Conservation (phyloP, 371 early-diverging fungal genomes). For the Mortierella sp. region DNA sequence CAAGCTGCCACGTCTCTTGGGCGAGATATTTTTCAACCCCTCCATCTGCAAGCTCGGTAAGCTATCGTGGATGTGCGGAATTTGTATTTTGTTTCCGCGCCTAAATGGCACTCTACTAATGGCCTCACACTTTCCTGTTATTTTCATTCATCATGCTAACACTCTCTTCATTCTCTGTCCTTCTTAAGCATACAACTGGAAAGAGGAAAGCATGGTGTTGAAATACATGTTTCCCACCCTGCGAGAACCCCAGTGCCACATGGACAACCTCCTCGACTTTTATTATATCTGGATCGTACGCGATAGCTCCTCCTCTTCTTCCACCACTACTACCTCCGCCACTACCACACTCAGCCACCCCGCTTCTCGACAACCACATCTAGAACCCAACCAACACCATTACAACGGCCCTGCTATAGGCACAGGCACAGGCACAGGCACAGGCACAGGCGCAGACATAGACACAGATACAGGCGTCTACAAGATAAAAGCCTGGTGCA, state of each 20-base stretch:
- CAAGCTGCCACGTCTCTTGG: not conserved
- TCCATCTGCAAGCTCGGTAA: not conserved
- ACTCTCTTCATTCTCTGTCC: not conserved
- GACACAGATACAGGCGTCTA: no score
- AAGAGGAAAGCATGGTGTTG: not conserved
- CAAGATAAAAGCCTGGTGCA: not conserved
- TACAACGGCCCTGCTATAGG: no score
- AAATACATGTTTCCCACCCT: not conserved
- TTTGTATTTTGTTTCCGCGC: no score
- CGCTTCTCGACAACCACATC: no score
- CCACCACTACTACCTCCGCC: not conserved
- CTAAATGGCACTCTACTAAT: no score
- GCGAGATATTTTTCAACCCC: conserved; percentile 1
- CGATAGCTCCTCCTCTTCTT: not conserved
- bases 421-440: no score
- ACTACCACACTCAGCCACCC: not conserved
- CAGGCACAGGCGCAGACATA: not conserved
- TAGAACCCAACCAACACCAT: not conserved
- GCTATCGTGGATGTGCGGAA: no score
- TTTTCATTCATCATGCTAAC: no score
- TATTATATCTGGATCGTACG: not conserved
- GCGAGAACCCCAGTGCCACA: not conserved
- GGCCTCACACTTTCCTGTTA: no score
- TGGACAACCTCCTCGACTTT: not conserved
- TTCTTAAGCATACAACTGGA: not conserved